These are phyloP conservation scores for Wickerhamiella pararugosa DNA, from an alignment of 1,139 yeast species.

Conservation along the genomic window DNA sequence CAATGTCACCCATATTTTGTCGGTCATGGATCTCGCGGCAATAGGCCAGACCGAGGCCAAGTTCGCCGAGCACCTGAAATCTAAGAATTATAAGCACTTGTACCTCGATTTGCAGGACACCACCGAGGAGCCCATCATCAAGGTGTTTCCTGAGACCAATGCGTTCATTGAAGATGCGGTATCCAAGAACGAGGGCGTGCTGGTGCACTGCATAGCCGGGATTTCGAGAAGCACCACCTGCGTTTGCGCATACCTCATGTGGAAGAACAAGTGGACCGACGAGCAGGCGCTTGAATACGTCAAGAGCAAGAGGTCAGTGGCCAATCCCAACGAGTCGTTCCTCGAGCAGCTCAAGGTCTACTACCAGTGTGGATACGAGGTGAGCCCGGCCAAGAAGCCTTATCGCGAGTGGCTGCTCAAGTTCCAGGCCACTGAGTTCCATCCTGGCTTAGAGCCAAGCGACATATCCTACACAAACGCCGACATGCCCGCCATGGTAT, in stretches of 20 bases:
- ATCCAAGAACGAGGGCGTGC: constrained; percentile 21
- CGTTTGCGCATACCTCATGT: constrained; percentile 67
- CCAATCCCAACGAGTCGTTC: constrained; percentile 70
- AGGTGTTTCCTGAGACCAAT: constrained; percentile 44
- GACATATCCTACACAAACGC: constrained; percentile 11
- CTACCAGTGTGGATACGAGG: constrained; percentile 33
- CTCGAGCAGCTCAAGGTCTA: constrained; percentile 53
- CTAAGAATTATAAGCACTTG: constrained; percentile 35
- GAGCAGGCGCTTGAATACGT: constrained; percentile 61
- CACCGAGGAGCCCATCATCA: constrained; percentile 45
- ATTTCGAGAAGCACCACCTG: constrained; percentile 67
- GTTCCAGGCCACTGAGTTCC: constrained; percentile 21
- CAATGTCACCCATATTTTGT: constrained; percentile 50
- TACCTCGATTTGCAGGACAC: constrained; percentile 60
- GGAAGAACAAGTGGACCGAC: constrained; percentile 42
- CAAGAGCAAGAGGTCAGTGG: constrained; percentile 39
- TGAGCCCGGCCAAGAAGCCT: constrained; percentile 26
- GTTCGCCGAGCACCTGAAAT: constrained; percentile 23
- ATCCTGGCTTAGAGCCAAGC: constrained; percentile 1
- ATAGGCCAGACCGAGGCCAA: constrained; percentile 16
- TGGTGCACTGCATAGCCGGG: constrained; percentile 57
- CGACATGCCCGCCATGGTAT: constrained; percentile 10
- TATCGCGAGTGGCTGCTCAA: constrained; percentile 40
- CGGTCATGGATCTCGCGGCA: constrained; percentile 48
- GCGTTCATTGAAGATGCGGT: constrained; percentile 54